Evolutionary conservation across 106 monocot species (phyloP).

Genomic region (Dendrobium officinale): DNA sequence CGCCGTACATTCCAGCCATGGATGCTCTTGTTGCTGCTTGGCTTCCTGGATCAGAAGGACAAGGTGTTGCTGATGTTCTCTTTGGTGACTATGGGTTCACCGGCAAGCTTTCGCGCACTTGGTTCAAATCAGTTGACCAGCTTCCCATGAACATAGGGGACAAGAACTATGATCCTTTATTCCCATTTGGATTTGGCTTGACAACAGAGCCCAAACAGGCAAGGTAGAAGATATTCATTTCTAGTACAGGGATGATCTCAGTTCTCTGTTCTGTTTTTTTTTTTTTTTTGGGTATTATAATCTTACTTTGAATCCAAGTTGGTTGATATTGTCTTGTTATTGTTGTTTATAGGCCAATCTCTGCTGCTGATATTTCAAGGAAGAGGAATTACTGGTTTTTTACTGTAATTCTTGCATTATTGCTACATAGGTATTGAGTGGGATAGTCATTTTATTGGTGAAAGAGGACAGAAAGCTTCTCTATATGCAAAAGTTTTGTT

Average conservation of each 20-base stretch:
- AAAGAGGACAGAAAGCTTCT: background rate
- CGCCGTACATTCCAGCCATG: slow-evolving; percentile 21
- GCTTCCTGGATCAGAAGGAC: slow-evolving; percentile 46
- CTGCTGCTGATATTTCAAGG: background rate
- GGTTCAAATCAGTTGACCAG: slow-evolving; percentile 18
- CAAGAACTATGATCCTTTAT: slow-evolving; percentile 16
- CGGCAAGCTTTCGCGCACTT: slow-evolving; percentile 20
- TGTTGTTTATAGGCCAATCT: background rate
- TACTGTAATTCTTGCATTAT: background rate
- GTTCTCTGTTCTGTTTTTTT: background rate
- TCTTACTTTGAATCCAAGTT: background rate
- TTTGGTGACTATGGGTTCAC: slow-evolving; percentile 21
- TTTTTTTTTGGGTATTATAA: background rate
- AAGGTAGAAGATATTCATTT: background rate
- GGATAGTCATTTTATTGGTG: background rate
- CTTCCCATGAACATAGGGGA: slow-evolving; percentile 19
- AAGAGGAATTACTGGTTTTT: background rate
- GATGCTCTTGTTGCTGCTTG: slow-evolving; percentile 52
- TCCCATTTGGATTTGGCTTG: slow-evolving; percentile 18
- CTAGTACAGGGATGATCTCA: background rate
- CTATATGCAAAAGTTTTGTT: no score
- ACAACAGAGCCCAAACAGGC: slow-evolving; percentile 5
- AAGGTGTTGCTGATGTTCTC: slow-evolving; percentile 24
- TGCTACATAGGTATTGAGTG: background rate
- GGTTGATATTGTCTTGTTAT: background rate